phyloP scores from a whole-genome alignment of 2,329 filamentous ascomycete genomes.

The Ophiostoma angusticollis region DNA sequence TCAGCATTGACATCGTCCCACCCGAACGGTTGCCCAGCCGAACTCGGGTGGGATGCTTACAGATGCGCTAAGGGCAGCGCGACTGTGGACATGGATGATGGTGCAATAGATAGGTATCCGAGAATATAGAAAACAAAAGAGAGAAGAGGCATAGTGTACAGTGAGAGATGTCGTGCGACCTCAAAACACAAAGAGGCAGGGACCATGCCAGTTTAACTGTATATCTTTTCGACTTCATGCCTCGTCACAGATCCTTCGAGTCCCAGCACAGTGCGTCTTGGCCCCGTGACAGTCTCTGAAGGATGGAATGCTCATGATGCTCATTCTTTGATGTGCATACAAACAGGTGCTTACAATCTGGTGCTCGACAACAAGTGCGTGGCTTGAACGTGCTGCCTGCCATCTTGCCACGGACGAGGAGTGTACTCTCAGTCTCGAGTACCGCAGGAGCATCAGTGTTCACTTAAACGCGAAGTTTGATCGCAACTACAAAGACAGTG shows the following conservation, averaged over 20 bases:
- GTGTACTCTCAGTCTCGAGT: background rate
- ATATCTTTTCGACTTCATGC: too few relatives aligned
- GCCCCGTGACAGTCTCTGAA: background rate
- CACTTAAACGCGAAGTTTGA: slow-evolving; percentile 4
- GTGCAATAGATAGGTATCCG: too few relatives aligned
- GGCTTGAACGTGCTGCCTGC: slow-evolving; percentile 9
- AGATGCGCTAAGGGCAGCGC: too few relatives aligned
- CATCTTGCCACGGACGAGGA: background rate
- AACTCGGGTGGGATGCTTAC: too few relatives aligned
- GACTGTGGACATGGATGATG: too few relatives aligned
- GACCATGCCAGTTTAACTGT: too few relatives aligned
- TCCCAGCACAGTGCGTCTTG: background rate
- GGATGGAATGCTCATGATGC: background rate
- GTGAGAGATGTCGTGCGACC: too few relatives aligned
- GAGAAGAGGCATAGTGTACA: too few relatives aligned
- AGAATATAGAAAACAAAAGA: too few relatives aligned
- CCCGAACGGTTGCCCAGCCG: too few relatives aligned
- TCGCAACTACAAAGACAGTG: background rate
- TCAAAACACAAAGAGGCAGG: too few relatives aligned
- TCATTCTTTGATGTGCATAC: background rate
- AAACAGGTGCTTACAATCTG: background rate
- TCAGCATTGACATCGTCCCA: too few relatives aligned
- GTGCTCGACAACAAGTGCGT: slow-evolving; percentile 7
- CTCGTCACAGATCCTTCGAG: background rate
- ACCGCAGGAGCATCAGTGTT: background rate